These are phyloP conservation scores for Steccherinum ochraceum DNA, from an alignment of 768 basidiomycete genomes.

Conservation along the genomic window DNA sequence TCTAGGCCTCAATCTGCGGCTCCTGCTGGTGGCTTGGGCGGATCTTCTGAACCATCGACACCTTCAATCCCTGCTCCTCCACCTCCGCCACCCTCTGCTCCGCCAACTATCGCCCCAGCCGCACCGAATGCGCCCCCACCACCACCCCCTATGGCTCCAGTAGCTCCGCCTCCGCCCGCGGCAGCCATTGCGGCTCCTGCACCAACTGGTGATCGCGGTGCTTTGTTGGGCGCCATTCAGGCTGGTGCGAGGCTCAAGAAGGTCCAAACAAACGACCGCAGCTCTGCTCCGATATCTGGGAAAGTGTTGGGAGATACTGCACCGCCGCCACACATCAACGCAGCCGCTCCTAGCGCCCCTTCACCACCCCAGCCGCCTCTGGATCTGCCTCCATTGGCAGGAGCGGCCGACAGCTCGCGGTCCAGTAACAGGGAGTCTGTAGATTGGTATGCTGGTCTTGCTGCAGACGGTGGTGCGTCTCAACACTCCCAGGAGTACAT, in stretches of 20 bases:
- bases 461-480: conserved; percentile 53
- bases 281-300: conserved; percentile 62
- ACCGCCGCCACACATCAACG: conserved; percentile 64
- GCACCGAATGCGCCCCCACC: conserved; percentile 26
- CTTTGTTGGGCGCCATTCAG: conserved; percentile 76
- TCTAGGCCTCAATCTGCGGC: conserved; percentile 53
- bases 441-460: conserved; percentile 88
- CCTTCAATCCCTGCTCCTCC: conserved; percentile 26
- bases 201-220: conserved; percentile 48
- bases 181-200: conserved; percentile 21
- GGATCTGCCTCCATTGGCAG: conserved; percentile 7
- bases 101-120: conserved; percentile 29
- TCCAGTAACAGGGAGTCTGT: conserved; percentile 68
- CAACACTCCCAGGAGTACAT: conserved; percentile 25
- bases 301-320: conserved; percentile 70
- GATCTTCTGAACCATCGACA: conserved; percentile 15
- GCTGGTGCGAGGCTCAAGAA: conserved; percentile 66
- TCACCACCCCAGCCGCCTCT: conserved; percentile 22
- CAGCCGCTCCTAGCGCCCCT: conserved; percentile 36
- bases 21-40: conserved; percentile 8
- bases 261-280: conserved; percentile 79
- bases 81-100: conserved; percentile 33
- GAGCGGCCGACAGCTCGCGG: conserved; percentile 13
- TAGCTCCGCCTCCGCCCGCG: conserved; percentile 23
- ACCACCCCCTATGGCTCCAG: conserved; percentile 24